Base-by-base conservation (phyloP, 139 green algal genomes). In the Micractinium conductrix region DNA sequence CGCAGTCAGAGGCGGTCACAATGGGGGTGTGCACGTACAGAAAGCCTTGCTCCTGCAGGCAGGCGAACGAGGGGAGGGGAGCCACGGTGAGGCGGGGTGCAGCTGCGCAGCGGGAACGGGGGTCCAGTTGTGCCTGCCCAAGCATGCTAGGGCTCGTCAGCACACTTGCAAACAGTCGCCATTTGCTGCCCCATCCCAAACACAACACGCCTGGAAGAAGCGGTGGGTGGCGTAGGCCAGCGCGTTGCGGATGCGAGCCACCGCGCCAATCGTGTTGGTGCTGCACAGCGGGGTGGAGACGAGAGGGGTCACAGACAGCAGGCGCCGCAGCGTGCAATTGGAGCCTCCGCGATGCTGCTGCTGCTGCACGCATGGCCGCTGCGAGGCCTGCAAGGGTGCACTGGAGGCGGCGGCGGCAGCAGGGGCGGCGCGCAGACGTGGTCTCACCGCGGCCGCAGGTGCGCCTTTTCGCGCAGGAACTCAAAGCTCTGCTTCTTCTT, bases 1-100 rank as follows among this genome's bases (percentile, higher is more conserved):
- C 97, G 84, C 94, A 98, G 87, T 99, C 97, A 40, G 83, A 92
- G 48, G 96, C 93, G 7, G 96, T 99, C 80, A 99, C 95, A 78
- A 99, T 94, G 75, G 97, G 97, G 55, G 97, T 98, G 92, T 99
- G 96, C 76, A 99, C 93, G 81, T 99, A 99, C 74, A 98, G 87
- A 86, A 99, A 99, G 80, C 94, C 95, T 42, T 95, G 92, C 80
- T 96, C 81, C 83, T 95, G 87, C 58, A n/a, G 38, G 69, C 4
- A 24, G 43, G 38, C 24, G 26, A 53, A 16, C 30, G 69, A 50
- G 38, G 53, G 7, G 2, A 55, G 40, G 17, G 33, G n/a, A n/a
- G n/a, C n/a, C n/a, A n/a, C n/a, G 16, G 38, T 10, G 5, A 42
- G 14, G 2, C 12, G 9, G 63, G 33, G 42, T 26, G 9, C 16